Base-by-base conservation (phyloP, 805 yeast genomes). In the Ogataea nonfermentans region DNA sequence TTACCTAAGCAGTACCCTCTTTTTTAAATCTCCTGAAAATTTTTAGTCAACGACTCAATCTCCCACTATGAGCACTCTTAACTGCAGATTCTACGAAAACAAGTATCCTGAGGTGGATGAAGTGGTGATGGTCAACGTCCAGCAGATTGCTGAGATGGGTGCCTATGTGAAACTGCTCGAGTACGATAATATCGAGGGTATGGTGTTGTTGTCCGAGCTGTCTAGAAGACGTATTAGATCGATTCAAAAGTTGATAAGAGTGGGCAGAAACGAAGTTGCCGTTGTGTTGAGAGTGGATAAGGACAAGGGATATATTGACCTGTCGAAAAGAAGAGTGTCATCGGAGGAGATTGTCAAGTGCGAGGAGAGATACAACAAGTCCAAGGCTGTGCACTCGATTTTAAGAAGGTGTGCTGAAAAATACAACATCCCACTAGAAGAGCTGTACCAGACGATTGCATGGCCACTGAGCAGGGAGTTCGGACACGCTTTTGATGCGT, bases 201-300 rank as follows among this genome's bases (percentile, higher is more conserved):
- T 93, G 99, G 95, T 93, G 43, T 73, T 93, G 51, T 77, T 93
- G 57, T 84, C 95, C 29, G 99, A 93, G 70, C 77, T 93, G 55
- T 90, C 98, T 25, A 86, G 99, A 78, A 88, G 99, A 76, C 95
- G 99, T 73, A 93, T 93, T 59, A 80, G 99, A 67, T 88, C 97
- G 38, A 93, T 93, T 61, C 99, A 93, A 69, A 93, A 93, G 65
- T 78, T 89, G 63, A 90, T 93, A 66, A 84, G 98, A 71, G 98
- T 93, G 49, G 99, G 99, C 51, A 88, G 95, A 65, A 93, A 93
- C 62, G 99, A 93, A 69, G 97, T 93, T 41, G 99, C 91, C 24
- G 97, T 93, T 44, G 99, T 93, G 8, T 74, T 93, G 61, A 84
- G 99, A 73, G 99, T 93, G 46, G 99, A 93, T 69, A 90, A 90